Evolutionary conservation across 2,329 filamentous ascomycete genomes (phyloP).

Genomic region (Aspergillus spinulosporus): DNA sequence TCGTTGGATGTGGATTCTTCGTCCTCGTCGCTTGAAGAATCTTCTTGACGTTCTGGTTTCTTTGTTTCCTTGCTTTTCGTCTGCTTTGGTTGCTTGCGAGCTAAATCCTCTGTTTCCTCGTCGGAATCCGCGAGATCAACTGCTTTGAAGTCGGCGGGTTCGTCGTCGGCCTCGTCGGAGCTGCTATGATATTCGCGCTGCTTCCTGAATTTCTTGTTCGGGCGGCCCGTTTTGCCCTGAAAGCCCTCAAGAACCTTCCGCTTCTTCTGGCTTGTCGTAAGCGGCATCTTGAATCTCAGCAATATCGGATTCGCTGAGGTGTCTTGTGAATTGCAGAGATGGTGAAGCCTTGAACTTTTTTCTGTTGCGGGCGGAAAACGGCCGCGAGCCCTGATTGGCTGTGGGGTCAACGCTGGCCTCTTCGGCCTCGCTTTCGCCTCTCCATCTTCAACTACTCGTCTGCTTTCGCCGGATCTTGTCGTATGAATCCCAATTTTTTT

Average conservation of each 20-base stretch:
- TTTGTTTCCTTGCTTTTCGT: constrained; percentile 21
- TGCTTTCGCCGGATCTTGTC: not conserved
- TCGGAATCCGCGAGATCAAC: constrained; percentile 53
- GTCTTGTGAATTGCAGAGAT: not conserved
- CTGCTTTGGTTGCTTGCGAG: constrained; percentile 26
- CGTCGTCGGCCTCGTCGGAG: constrained; percentile 55
- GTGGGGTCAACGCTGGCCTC: constrained; percentile 12
- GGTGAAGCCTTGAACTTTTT: constrained; percentile 24
- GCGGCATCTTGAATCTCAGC: constrained; percentile 37
- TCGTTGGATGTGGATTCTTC: constrained; percentile 26
- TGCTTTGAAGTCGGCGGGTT: constrained; percentile 49
- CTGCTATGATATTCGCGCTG: constrained; percentile 64
- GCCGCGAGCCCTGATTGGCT: constrained; percentile 35
- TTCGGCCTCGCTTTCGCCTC: constrained; percentile 25
- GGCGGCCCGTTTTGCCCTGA: constrained; percentile 52
- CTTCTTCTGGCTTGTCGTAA: constrained; percentile 47
- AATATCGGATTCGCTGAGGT: not conserved
- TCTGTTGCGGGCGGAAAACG: constrained; percentile 31
- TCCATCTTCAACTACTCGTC: constrained; percentile 20
- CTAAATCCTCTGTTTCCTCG: constrained; percentile 33
- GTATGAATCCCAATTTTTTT: not conserved
- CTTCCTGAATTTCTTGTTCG: constrained; percentile 62
- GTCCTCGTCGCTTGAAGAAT: constrained; percentile 15
- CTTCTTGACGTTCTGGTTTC: constrained; percentile 20
- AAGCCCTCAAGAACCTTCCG: constrained; percentile 62